Evolutionary conservation across 139 green algal genomes (phyloP).

Genomic region (Coccomyxa sp.): DNA sequence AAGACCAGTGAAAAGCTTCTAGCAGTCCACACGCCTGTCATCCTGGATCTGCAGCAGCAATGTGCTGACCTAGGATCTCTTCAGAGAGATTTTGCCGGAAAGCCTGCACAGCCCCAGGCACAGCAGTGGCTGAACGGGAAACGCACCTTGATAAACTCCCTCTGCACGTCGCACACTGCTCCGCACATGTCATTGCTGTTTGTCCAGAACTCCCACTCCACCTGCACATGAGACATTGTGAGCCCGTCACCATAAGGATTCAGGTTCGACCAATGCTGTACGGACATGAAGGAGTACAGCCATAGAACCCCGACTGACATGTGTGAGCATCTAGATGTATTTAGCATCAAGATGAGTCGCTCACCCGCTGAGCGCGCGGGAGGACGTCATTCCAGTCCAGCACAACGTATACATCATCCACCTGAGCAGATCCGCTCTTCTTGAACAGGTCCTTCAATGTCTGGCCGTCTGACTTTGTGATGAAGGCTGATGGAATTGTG

Average conservation of each 20-base stretch:
- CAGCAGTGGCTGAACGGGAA: too few relatives aligned
- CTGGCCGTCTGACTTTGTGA: slow-evolving; percentile 62
- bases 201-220: slow-evolving; percentile 92
- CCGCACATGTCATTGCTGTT: slow-evolving; percentile 86
- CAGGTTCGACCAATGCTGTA: too few relatives aligned
- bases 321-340: too few relatives aligned
- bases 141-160: slow-evolving; percentile 64
- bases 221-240: too few relatives aligned
- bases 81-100: too few relatives aligned
- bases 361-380: slow-evolving; percentile 28
- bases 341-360: not conserved
- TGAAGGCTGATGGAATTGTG: slow-evolving; percentile 73
- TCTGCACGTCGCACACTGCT: slow-evolving; percentile 66
- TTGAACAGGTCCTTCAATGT: slow-evolving; percentile 66
- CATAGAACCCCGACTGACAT: not conserved
- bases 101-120: too few relatives aligned
- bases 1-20: not conserved
- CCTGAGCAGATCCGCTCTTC: not conserved
- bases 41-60: too few relatives aligned
- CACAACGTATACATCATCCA: slow-evolving; percentile 35
- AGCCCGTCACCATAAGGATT: too few relatives aligned
- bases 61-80: too few relatives aligned
- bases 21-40: too few relatives aligned
- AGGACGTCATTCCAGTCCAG: slow-evolving; percentile 81
- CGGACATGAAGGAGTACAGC: too few relatives aligned